phyloP scores from a whole-genome alignment of 768 basidiomycete species.

The Suillus weaverae region DNA sequence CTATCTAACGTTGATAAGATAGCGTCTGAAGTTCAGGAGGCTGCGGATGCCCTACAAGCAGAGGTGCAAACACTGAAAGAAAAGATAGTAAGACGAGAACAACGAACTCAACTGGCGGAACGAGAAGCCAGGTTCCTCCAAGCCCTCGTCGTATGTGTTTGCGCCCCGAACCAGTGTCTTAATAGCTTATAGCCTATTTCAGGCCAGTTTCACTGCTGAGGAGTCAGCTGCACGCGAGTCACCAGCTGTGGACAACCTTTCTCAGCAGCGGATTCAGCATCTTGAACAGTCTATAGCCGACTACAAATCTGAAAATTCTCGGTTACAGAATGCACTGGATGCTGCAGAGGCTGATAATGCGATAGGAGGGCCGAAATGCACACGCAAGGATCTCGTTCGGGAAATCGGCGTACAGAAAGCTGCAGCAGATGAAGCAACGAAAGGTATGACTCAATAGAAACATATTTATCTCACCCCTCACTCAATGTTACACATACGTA shows the following conservation, averaged over 20 bases:
- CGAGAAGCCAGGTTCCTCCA: slow-evolving; percentile 67
- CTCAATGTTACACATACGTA: slow-evolving; percentile 3
- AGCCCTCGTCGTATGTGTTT: slow-evolving; percentile 60
- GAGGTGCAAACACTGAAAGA: slow-evolving; percentile 42
- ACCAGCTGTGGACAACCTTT: slow-evolving; percentile 29
- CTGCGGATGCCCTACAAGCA: slow-evolving; percentile 34
- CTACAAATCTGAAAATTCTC: slow-evolving; percentile 50
- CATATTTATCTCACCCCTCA: neutral
- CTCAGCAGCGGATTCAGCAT: slow-evolving; percentile 47
- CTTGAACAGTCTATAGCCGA: slow-evolving; percentile 56
- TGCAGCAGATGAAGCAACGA: slow-evolving; percentile 37
- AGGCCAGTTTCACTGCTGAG: slow-evolving; percentile 69
- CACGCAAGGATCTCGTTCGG: slow-evolving; percentile 40
- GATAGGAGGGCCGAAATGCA: slow-evolving; percentile 18
- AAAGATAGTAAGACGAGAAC: slow-evolving; percentile 37
- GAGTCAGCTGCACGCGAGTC: slow-evolving; percentile 38
- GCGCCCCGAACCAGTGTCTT: neutral
- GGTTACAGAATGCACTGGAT: slow-evolving; percentile 51
- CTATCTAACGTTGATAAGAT: slow-evolving; percentile 40
- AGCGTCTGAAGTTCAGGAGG: slow-evolving; percentile 37
- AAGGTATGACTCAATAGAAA: slow-evolving; percentile 34
- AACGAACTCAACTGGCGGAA: slow-evolving; percentile 45
- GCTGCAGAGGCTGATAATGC: slow-evolving; percentile 38
- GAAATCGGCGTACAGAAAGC: slow-evolving; percentile 40
- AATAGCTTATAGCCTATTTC: neutral